Evolutionary conservation across 2,329 filamentous ascomycete genomes (phyloP).

Genomic region (Penicillium fuscoglaucum): DNA sequence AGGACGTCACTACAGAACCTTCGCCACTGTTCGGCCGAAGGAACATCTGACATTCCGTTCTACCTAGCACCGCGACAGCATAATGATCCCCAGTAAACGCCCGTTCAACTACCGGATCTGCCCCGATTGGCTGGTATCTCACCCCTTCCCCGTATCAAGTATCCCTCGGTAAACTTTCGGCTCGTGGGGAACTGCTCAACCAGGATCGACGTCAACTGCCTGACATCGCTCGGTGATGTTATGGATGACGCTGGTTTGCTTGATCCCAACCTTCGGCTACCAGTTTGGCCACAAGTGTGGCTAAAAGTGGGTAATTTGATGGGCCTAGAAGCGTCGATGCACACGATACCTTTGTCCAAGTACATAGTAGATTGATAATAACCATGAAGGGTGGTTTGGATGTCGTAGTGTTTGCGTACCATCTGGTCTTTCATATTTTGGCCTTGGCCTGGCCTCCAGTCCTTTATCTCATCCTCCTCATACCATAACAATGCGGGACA

Average conservation of each 20-base stretch:
- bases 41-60: neutral
- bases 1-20: constrained; percentile 2
- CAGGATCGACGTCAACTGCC: constrained; percentile 19
- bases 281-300: constrained; percentile 24
- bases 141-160: constrained; percentile 19
- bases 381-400: constrained; percentile 21
- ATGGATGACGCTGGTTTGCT: constrained; percentile 1
- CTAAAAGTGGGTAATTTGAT: constrained; percentile 22
- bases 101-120: neutral
- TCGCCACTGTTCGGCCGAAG: neutral
- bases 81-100: neutral
- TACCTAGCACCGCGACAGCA: neutral
- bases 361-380: constrained; percentile 3
- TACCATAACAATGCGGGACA: too few relatives aligned
- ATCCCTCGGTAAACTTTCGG: constrained; percentile 28
- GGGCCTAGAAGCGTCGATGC: neutral
- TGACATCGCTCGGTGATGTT: constrained; percentile 7
- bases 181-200: constrained; percentile 26
- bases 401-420: constrained; percentile 14
- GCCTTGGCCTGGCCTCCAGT: neutral
- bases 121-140: constrained; percentile 18
- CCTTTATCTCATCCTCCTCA: neutral
- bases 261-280: constrained; percentile 18
- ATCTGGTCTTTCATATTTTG: neutral
- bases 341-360: neutral